A percentile compares a stretch with the other conserved stretches of the same genome.
phyloP scores from a whole-genome alignment of 371 early-diverging fungal species.

The Rhizopus delemar region DNA sequence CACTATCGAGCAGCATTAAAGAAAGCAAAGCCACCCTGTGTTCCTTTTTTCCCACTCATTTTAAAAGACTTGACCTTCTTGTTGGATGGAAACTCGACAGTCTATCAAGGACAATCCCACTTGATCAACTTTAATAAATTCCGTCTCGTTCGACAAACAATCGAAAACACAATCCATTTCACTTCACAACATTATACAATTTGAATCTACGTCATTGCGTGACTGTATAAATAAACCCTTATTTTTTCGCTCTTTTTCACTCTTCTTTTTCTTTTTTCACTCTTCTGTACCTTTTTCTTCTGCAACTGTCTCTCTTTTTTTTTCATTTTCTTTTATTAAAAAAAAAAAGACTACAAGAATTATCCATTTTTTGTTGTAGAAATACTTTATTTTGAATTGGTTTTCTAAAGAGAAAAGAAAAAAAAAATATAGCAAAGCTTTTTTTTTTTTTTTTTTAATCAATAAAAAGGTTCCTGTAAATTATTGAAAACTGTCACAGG shows the following conservation, averaged over 20 bases:
- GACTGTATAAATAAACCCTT: slow-evolving; percentile 4
- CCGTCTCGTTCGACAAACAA: slow-evolving; percentile 27
- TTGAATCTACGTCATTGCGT: slow-evolving; percentile 26
- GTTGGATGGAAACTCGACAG: slow-evolving; percentile 40
- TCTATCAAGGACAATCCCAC: slow-evolving; percentile 4
- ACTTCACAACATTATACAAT: slow-evolving; percentile 35
- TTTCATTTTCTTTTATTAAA: not conserved
- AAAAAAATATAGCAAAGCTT: not conserved
- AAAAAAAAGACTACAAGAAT: not conserved
- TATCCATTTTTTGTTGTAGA: no score
- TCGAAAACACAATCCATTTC: slow-evolving; percentile 20
- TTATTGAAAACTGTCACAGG: slow-evolving; percentile 1
- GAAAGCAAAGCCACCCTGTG: slow-evolving; percentile 34
- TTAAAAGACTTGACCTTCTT: slow-evolving; percentile 50
- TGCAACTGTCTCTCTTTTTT: not conserved
- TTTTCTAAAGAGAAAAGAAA: not conserved
- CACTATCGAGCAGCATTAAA: slow-evolving; percentile 41
- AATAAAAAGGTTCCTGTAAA: not conserved
- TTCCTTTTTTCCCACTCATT: slow-evolving; percentile 48
- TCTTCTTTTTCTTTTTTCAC: not conserved
- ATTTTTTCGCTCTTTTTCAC: not conserved
- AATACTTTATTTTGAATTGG: no score
- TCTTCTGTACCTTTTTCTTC: not conserved
- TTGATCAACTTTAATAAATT: slow-evolving; percentile 47
- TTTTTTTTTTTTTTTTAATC: no score